Conservation (phyloP, 2,329 filamentous ascomycete species). For the Colletotrichum caudatum region DNA sequence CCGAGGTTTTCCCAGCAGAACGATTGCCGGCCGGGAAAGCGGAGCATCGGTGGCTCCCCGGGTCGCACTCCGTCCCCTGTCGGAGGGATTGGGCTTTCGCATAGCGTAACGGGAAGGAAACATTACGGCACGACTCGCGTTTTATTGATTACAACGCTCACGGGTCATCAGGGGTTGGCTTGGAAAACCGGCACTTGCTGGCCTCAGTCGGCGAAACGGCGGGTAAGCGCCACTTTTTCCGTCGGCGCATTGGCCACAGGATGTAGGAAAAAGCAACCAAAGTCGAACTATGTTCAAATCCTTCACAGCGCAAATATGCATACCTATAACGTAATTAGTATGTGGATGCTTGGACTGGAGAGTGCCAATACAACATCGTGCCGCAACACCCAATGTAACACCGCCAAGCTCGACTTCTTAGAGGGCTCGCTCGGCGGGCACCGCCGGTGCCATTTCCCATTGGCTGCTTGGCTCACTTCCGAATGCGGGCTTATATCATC, state of each 20-base stretch:
- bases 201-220: background rate
- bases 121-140: constrained; percentile 5
- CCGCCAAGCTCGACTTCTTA: too few species aligned
- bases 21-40: background rate
- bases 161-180: constrained; percentile 2
- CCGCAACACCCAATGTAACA: background rate
- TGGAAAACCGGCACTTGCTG: constrained; percentile 13
- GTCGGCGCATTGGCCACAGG: constrained; percentile 18
- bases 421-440: background rate
- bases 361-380: background rate
- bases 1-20: background rate
- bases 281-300: background rate
- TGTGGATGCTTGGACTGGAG: background rate
- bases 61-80: background rate
- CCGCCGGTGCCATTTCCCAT: background rate
- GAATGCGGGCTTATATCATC: background rate
- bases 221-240: constrained; percentile 6
- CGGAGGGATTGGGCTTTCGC: background rate
- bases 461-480: background rate
- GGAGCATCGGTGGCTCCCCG: background rate
- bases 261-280: background rate
- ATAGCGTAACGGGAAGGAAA: background rate
- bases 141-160: background rate
- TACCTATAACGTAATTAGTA: too few species aligned
- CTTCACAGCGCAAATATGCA: too few species aligned